Evolutionary conservation across 805 yeast genomes (phyloP).

Genomic region (Danielia reshetovae): DNA sequence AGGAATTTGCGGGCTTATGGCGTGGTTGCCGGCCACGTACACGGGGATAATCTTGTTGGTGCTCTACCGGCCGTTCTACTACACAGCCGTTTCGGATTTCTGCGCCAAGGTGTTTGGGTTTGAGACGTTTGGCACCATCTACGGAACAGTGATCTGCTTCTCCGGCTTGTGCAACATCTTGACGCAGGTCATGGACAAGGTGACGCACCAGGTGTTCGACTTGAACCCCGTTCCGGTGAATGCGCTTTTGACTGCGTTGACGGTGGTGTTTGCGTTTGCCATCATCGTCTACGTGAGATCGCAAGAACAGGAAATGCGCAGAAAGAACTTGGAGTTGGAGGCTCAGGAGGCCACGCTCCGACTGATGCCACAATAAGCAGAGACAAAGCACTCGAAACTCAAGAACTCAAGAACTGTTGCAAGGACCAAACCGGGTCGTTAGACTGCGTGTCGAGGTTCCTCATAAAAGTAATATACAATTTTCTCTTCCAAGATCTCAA

Average conservation of each 20-base stretch:
- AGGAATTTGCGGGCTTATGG: slow-evolving; percentile 68
- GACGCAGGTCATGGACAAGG: slow-evolving; percentile 64
- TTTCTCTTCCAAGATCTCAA: too few relatives aligned
- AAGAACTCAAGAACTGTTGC: too few relatives aligned
- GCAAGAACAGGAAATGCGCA: slow-evolving; percentile 39
- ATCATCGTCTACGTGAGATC: slow-evolving; percentile 43
- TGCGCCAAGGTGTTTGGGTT: slow-evolving; percentile 92
- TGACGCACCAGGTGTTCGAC: slow-evolving; percentile 63
- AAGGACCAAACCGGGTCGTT: too few relatives aligned
- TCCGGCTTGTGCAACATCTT: slow-evolving; percentile 77
- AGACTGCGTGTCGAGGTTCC: too few relatives aligned
- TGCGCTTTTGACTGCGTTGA: slow-evolving; percentile 46
- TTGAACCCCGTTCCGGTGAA: slow-evolving; percentile 84
- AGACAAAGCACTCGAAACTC: too few relatives aligned
- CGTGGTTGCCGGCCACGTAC: slow-evolving; percentile 54
- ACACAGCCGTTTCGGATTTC: slow-evolving; percentile 88
- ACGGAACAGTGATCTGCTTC: slow-evolving; percentile 78
- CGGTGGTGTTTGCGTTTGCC: slow-evolving; percentile 47
- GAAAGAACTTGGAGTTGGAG: slow-evolving; percentile 55
- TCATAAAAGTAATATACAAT: too few relatives aligned
- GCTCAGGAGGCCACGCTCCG: slow-evolving; percentile 56
- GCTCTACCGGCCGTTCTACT: slow-evolving; percentile 84
- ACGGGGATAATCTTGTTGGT: slow-evolving; percentile 71
- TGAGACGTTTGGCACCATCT: slow-evolving; percentile 85
- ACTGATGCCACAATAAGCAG: slow-evolving; percentile 40